Evolutionary conservation across 495 filamentous ascomycete genomes (phyloP).

Genomic region (Lophium mytilinum): DNA sequence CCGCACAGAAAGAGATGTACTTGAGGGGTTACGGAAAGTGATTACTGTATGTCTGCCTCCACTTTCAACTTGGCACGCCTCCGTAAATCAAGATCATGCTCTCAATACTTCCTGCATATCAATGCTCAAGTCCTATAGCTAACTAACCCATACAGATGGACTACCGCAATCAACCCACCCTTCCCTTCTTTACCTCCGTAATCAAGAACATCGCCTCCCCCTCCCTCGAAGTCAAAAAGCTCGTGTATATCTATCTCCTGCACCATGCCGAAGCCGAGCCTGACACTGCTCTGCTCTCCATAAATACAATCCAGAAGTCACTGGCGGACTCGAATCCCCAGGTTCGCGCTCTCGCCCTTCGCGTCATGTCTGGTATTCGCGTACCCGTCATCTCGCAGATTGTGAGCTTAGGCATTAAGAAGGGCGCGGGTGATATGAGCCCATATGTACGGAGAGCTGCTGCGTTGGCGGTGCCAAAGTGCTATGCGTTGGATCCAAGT

Average conservation of each 20-base stretch:
- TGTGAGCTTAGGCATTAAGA: conserved; percentile 90
- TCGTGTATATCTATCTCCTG: conserved; percentile 95
- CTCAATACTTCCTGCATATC: not conserved
- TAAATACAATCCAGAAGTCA: conserved; percentile 97
- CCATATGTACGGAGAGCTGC: conserved; percentile 87
- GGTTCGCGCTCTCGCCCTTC: conserved; percentile 80
- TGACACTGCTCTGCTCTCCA: conserved; percentile 87
- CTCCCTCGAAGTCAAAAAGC: conserved; percentile 87
- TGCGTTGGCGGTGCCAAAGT: conserved; percentile 93
- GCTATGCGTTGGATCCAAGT: conserved; percentile 83
- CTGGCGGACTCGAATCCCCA: conserved; percentile 86
- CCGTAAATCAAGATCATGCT: not conserved
- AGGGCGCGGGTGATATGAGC: conserved; percentile 87
- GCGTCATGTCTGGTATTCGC: conserved; percentile 90
- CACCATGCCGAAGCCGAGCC: conserved; percentile 93
- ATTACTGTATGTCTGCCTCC: conserved; percentile 58
- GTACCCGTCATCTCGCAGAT: conserved; percentile 99
- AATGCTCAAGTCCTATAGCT: not conserved
- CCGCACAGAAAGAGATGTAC: conserved; percentile 82
- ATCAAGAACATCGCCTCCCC: conserved; percentile 94
- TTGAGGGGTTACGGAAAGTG: conserved; percentile 85
- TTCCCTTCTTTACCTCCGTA: conserved; percentile 84
- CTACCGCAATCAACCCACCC: conserved; percentile 68
- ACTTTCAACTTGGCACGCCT: not conserved
- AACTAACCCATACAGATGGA: conserved; percentile 60